These are phyloP conservation scores for Chaetoceros muelleri DNA, from an alignment of 108 stramenopile genomes.

Conservation along the genomic window DNA sequence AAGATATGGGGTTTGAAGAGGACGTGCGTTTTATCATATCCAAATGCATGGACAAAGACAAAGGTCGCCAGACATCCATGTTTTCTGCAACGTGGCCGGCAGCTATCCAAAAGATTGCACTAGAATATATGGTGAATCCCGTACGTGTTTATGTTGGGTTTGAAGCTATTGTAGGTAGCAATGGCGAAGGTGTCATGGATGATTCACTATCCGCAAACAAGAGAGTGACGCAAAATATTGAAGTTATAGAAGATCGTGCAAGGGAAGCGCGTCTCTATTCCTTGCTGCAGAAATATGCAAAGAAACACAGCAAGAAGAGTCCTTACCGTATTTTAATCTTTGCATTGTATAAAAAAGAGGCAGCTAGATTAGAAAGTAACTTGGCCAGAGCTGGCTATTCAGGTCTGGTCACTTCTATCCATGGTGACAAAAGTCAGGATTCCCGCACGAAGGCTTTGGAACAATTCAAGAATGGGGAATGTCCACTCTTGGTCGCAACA, in stretches of 20 bases:
- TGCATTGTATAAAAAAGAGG: constrained; percentile 97
- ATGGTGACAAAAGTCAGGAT: constrained; percentile 94
- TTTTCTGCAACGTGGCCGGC: constrained; percentile 98
- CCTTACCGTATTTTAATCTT: constrained; percentile 85
- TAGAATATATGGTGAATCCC: constrained; percentile 77
- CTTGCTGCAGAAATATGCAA: constrained; percentile 67
- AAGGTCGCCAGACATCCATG: constrained; percentile 89
- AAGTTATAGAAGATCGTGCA: constrained; percentile 87
- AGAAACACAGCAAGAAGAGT: constrained; percentile 22
- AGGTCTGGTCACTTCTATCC: constrained; percentile 72
- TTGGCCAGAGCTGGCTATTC: constrained; percentile 69
- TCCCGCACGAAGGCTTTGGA: constrained; percentile 80
- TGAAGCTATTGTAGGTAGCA: constrained; percentile 63
- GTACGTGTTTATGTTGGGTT: constrained; percentile 84
- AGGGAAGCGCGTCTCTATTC: constrained; percentile 71
- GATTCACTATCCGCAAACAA: constrained; percentile 92
- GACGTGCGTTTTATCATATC: constrained; percentile 75
- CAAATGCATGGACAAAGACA: constrained; percentile 38
- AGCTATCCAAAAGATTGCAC: constrained; percentile 84
- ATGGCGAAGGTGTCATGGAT: constrained; percentile 60
- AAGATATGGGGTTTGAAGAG: constrained; percentile 62
- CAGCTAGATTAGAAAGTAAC: constrained; percentile 75
- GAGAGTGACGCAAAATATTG: constrained; percentile 87
- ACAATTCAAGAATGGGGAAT: constrained; percentile 82
- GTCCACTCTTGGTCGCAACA: constrained; percentile 92